Evolutionary conservation across 169 alveolate genomes (phyloP).

Genomic region (Besnoitia besnoiti): DNA sequence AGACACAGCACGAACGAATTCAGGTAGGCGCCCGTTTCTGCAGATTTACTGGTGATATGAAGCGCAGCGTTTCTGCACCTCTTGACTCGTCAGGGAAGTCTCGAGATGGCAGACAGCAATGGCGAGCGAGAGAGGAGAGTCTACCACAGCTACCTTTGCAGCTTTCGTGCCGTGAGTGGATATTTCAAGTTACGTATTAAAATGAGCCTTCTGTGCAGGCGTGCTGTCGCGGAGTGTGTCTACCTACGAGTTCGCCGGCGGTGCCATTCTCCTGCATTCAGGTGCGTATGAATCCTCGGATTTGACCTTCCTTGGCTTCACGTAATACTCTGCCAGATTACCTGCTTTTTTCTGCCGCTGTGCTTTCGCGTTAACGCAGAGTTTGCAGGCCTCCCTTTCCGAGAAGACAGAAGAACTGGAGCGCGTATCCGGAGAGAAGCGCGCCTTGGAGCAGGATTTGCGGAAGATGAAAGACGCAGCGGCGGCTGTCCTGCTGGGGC

Average conservation of each 20-base stretch:
- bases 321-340: too few species aligned
- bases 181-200: too few species aligned
- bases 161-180: too few species aligned
- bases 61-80: not conserved
- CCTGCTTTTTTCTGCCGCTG: too few species aligned
- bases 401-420: conserved; percentile 15
- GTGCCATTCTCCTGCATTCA: too few species aligned
- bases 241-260: too few species aligned
- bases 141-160: not conserved
- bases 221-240: too few species aligned
- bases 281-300: too few species aligned
- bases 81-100: not conserved
- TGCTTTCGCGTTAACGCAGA: not conserved
- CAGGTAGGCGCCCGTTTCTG: conserved; percentile 13
- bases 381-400: not conserved
- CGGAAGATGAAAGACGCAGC: conserved; percentile 8
- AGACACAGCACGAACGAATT: conserved; percentile 62
- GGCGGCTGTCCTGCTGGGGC: conserved; percentile 12
- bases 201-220: too few species aligned
- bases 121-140: not conserved
- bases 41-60: not conserved
- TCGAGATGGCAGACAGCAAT: not conserved
- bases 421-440: not conserved
- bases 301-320: too few species aligned
- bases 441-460: conserved; percentile 1